Evolutionary conservation across 129 eudicot genomes (phyloP).

Genomic region (Lonicera japonica): DNA sequence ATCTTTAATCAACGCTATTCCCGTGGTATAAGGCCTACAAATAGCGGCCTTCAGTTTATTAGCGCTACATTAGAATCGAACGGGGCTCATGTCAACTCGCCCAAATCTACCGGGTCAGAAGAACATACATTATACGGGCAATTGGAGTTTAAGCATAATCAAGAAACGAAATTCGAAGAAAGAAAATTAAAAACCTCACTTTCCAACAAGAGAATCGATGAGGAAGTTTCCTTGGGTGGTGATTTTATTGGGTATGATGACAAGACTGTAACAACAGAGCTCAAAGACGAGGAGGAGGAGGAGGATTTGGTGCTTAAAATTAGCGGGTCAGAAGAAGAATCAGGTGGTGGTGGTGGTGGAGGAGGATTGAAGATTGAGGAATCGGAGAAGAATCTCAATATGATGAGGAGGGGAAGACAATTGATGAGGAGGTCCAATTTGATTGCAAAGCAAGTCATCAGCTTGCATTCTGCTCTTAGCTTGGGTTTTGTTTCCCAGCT

Average conservation of each 20-base stretch:
- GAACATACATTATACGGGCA: constrained; percentile 13
- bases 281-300: constrained; percentile 13
- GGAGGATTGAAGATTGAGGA: constrained; percentile 18
- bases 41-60: not conserved
- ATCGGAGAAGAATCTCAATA: constrained; percentile 14
- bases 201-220: too few species aligned
- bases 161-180: constrained; percentile 10
- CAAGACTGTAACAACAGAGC: not conserved
- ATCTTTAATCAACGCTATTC: too few species aligned
- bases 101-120: not conserved
- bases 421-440: constrained; percentile 51
- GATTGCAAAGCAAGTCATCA: constrained; percentile 76
- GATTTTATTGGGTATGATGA: constrained; percentile 17
- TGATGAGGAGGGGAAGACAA: constrained; percentile 30
- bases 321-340: constrained; percentile 12
- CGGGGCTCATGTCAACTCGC: not conserved
- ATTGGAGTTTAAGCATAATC: constrained; percentile 22
- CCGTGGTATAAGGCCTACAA: too few species aligned
- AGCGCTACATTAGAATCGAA: not conserved
- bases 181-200: not conserved
- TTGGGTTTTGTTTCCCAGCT: constrained; percentile 74
- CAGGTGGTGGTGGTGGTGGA: not conserved
- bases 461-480: constrained; percentile 58
- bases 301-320: constrained; percentile 22
- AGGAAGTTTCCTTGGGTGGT: too few species aligned